Base-by-base conservation (phyloP, 805 yeast genomes). In the Pichia deserticola region DNA sequence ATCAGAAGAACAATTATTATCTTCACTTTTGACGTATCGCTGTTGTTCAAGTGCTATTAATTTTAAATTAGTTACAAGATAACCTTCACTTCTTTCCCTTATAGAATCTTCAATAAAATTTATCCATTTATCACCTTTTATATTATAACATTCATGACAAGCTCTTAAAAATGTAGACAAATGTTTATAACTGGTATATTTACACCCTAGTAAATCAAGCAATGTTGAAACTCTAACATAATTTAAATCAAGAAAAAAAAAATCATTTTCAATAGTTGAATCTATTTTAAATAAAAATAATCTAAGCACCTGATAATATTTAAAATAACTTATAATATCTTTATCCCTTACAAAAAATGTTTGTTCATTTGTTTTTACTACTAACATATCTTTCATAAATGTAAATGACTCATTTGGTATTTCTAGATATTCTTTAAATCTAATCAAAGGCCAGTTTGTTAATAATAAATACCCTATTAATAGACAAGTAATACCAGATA, bases 41-140 rank as follows among this genome's bases (percentile, higher is more conserved):
- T 48, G 47, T 34, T 48, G 25, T 8, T 48, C 43, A 3, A 39
- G 47, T 9, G 47, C 44, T 34, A 48, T 42, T 33, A 42, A 33
- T 30, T 48, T 43, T 12, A 43, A 48, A 43, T 48, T 38, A 3
- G 36, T 36, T n/a, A 39, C 34, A n/a, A 48, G 25, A 37, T 43
- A 48, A 4, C 51, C 51, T 39, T 48, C 51, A 39, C 51, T 42
- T 39, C 42, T 48, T n/a, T 48, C 47, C 15, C 51, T 42, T 34
- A 13, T 11, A 15, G 35, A 29, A 7, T 13, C 33, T 29, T 35
- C 38, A 10, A 48, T 13, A 11, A 48, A 15, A 7, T 10, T 3
- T 13, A 48, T 12, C 47, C 47, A 48, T 13, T 29, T 27, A 1
- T 11, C 12, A 3, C 43, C 29, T 10, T 33, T 13, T n/a, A 11